Base-by-base conservation (phyloP, 140 eudicot species). In the Bidens hawaiensis region DNA sequence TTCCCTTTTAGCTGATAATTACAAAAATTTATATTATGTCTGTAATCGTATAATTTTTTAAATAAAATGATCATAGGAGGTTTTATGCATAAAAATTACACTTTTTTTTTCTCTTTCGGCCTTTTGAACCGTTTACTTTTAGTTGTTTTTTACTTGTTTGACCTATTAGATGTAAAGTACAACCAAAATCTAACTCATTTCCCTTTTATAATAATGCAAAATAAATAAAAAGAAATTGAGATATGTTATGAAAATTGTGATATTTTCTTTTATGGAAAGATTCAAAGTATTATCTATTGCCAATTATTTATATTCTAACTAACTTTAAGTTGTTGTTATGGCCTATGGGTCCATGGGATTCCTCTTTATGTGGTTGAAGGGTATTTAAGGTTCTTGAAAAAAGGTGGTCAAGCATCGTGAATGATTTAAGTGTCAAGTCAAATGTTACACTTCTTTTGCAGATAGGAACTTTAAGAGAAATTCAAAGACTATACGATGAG, bases 401-500 rank as follows among this genome's bases (percentile, higher is more conserved):
- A 19, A 17, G 31, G 21, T 50, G 6, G 49, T 50, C 46, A 64
- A 31, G 19, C 18, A 21, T 33, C 34, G 49, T 65, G 38, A 3
- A 7, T 34, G 51, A 15, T 21, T 21, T 50, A 48, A 30, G 22
- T 60, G 22, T 40, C 66, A 60, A 23, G n/a, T 64, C 57, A 49
- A 33, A 65, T 65, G 49, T 4, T 65, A 19, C 8, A 6, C 51
- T 56, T 68, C n/a, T 66, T 31, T 52, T 78, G 75, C 85, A 90
- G 97, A 62, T 84, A 31, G 88, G 76, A 43, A 83, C 96, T 70
- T 67, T 90, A 65, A 81, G 77, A 81, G 88, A 90, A 75, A 90
- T 90, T 51, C 97, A 90, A 55, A 79, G 97, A 65, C 90, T 90
- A 14, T 90, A 86, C n/a, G 86, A 90, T 58, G 86, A 87, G 76